A percentile compares a stretch with the other conserved stretches of the same genome.
Conservation (phyloP, 768 basidiomycete genomes). For the Macrolepiota dolichaula region DNA sequence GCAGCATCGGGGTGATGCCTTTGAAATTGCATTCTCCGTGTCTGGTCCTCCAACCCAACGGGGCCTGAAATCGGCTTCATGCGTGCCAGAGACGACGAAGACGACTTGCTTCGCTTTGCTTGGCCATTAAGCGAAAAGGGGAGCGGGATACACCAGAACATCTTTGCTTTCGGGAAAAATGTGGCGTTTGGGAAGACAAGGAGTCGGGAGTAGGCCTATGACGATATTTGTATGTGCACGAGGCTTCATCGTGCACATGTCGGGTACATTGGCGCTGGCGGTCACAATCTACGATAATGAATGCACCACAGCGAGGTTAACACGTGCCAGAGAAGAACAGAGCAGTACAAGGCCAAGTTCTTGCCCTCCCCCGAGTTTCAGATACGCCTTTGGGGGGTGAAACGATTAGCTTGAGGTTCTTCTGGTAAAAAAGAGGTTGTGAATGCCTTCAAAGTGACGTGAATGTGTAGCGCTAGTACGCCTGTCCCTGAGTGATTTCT, state of each 20-base stretch:
- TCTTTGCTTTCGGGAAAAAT: slow-evolving; percentile 21
- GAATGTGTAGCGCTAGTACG: no score
- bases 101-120: slow-evolving; percentile 2
- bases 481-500: background rate
- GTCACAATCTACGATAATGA: slow-evolving; percentile 5
- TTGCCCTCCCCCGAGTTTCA: slow-evolving; percentile 7
- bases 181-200: slow-evolving; percentile 3
- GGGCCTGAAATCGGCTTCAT: slow-evolving; percentile 9
- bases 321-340: slow-evolving; percentile 6
- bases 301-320: background rate
- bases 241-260: slow-evolving; percentile 35
- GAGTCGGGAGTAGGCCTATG: background rate
- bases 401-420: background rate
- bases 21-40: slow-evolving; percentile 11
- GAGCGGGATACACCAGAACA: slow-evolving; percentile 28
- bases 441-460: background rate
- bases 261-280: background rate
- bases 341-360: background rate
- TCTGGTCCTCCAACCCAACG: slow-evolving; percentile 4
- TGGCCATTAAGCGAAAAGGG: background rate
- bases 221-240: slow-evolving; percentile 24
- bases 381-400: background rate
- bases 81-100: slow-evolving; percentile 14
- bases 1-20: slow-evolving; percentile 13
- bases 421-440: background rate